phyloP scores from a whole-genome alignment of 176 grass and related monocot species.

The Aegilops sharonensis region DNA sequence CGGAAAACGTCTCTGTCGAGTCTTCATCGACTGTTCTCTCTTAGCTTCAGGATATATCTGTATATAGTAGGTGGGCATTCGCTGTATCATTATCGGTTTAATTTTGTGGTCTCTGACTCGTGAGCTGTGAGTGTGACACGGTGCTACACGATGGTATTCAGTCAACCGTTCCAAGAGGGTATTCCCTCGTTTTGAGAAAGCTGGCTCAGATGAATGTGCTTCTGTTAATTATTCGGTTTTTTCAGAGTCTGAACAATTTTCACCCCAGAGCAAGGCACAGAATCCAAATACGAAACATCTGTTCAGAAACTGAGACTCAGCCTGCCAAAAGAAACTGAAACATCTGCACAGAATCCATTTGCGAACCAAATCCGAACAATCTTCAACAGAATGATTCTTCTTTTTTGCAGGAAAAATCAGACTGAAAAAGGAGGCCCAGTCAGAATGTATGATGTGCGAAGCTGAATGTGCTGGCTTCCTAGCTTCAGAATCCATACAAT shows the following conservation, averaged over 20 bases:
- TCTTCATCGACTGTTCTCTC: neutral
- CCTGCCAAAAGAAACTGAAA: too few species aligned
- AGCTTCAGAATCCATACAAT: neutral
- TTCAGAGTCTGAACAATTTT: too few species aligned
- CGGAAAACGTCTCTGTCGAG: neutral
- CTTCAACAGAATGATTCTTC: neutral
- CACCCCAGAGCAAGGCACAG: too few species aligned
- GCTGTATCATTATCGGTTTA: neutral
- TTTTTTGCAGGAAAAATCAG: neutral
- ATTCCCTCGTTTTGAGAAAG: too few species aligned
- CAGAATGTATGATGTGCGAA: neutral
- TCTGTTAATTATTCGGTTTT: too few species aligned
- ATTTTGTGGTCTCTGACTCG: too few species aligned
- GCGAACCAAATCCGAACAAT: too few species aligned
- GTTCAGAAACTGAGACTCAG: too few species aligned
- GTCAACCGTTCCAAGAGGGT: too few species aligned
- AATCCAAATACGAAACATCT: too few species aligned
- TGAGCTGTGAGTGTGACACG: neutral
- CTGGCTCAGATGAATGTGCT: neutral
- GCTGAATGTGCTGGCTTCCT: neutral
- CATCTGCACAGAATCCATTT: too few species aligned
- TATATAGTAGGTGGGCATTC: conserved; percentile 17
- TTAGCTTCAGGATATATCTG: conserved; percentile 5
- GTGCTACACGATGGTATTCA: too few species aligned
- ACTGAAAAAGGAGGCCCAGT: neutral